Evolutionary conservation across 1,284 basidiomycete species (phyloP).

Genomic region (Cerrena zonata): DNA sequence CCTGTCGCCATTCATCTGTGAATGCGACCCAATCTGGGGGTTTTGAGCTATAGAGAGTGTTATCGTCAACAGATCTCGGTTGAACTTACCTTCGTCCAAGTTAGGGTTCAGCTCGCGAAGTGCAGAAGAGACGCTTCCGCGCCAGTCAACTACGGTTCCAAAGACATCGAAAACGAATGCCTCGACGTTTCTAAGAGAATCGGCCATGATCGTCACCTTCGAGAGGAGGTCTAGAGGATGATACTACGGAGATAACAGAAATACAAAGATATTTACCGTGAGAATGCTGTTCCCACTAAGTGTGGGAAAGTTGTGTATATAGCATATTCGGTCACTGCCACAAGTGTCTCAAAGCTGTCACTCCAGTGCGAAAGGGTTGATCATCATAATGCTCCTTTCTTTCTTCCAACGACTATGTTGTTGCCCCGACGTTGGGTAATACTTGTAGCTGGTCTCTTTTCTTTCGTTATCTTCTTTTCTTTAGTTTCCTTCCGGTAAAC

Average conservation of each 20-base stretch:
- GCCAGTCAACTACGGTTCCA: constrained; percentile 62
- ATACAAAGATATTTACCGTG: too few species aligned
- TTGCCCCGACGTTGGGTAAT: neutral
- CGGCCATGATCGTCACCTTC: neutral
- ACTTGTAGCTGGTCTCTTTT: neutral
- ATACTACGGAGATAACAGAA: too few species aligned
- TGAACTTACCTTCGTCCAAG: constrained; percentile 18
- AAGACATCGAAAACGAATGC: constrained; percentile 60
- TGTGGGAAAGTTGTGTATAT: too few species aligned
- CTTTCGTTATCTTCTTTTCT: neutral
- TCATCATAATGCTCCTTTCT: too few species aligned
- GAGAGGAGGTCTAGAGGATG: too few species aligned
- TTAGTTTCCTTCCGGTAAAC: neutral
- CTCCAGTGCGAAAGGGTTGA: too few species aligned
- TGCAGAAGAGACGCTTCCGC: constrained; percentile 39
- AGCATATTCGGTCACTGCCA: too few species aligned
- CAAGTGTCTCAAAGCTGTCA: too few species aligned
- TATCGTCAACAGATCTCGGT: neutral
- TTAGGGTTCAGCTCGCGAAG: constrained; percentile 27
- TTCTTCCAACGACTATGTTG: neutral
- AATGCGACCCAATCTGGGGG: constrained; percentile 41
- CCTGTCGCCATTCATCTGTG: constrained; percentile 50
- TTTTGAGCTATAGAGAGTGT: neutral
- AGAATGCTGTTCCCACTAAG: too few species aligned
- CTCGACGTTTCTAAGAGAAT: constrained; percentile 32